phyloP scores from a whole-genome alignment of 805 yeast species.

The Alloascoidea hylecoeti region DNA sequence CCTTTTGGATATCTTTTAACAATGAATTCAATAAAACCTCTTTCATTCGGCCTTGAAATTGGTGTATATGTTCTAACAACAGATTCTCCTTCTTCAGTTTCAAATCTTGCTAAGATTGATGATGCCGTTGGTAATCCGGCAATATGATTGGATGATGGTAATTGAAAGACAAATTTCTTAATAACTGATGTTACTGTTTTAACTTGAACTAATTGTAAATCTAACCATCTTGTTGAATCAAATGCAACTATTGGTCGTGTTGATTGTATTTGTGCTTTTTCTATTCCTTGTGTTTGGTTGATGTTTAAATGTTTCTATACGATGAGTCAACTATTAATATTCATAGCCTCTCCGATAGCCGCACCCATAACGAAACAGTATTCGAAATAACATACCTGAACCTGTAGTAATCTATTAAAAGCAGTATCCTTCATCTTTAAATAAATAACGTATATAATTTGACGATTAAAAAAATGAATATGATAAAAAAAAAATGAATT shows the following conservation, averaged over 20 bases:
- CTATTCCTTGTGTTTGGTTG: too few species aligned
- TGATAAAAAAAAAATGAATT: too few species aligned
- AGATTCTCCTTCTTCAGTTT: slow-evolving; percentile 61
- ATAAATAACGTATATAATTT: too few species aligned
- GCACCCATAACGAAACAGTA: too few species aligned
- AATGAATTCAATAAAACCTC: slow-evolving; percentile 53
- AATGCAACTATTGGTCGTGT: too few species aligned
- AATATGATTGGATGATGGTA: slow-evolving; percentile 40
- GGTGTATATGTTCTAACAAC: slow-evolving; percentile 68
- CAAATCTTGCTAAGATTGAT: slow-evolving; percentile 52
- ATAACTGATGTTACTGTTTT: slow-evolving; percentile 15
- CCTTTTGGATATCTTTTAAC: slow-evolving; percentile 63
- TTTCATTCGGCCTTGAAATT: slow-evolving; percentile 40
- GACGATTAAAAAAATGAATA: too few species aligned
- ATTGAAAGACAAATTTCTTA: slow-evolving; percentile 46
- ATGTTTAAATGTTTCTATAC: too few species aligned
- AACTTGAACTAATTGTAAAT: background rate
- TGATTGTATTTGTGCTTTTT: too few species aligned
- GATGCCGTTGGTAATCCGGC: slow-evolving; percentile 63
- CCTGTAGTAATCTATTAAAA: background rate
- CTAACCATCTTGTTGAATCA: too few species aligned
- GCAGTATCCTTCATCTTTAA: background rate
- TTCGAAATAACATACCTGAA: background rate
- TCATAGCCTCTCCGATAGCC: too few species aligned
- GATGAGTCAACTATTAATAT: too few species aligned